phyloP scores from a whole-genome alignment of 345 rosid genomes.

The Gossypium australe region DNA sequence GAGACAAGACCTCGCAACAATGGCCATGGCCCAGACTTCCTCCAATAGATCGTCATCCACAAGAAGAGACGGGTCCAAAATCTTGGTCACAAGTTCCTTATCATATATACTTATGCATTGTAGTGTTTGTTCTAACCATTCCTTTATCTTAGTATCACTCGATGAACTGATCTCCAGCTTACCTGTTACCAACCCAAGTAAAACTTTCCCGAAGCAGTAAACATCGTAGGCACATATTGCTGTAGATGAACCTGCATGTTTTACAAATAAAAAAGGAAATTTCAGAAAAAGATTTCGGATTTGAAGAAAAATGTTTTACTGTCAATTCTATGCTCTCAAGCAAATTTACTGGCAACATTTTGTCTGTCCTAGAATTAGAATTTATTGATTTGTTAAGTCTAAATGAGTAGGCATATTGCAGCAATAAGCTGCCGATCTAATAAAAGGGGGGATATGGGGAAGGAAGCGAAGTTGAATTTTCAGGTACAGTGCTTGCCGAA shows the following conservation, averaged over 20 bases:
- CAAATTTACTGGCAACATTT: neutral
- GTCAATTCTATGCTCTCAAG: conserved; percentile 2
- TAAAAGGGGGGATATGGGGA: too few species aligned
- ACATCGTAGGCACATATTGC: conserved; percentile 76
- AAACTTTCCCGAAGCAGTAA: conserved; percentile 92
- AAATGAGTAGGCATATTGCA: too few species aligned
- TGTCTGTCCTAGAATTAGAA: neutral
- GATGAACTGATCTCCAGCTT: conserved; percentile 77
- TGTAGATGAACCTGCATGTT: conserved; percentile 48
- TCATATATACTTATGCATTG: conserved; percentile 79
- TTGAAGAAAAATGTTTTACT: neutral
- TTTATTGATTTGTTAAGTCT: neutral
- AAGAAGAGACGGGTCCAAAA: conserved; percentile 78
- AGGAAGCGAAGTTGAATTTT: neutral
- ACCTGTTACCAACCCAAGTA: conserved; percentile 93
- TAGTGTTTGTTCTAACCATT: conserved; percentile 64
- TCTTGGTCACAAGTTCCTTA: conserved; percentile 85
- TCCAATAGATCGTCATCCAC: conserved; percentile 91
- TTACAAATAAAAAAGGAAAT: conserved; percentile 8
- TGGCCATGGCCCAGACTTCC: conserved; percentile 99
- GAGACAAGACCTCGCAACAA: conserved; percentile 90
- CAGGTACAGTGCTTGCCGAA: neutral
- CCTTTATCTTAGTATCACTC: conserved; percentile 53
- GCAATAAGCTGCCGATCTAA: too few species aligned
- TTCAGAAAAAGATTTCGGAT: conserved; percentile 12